Evolutionary conservation across 305 asterid species (phyloP).

Genomic region (Fraxinus albicans): DNA sequence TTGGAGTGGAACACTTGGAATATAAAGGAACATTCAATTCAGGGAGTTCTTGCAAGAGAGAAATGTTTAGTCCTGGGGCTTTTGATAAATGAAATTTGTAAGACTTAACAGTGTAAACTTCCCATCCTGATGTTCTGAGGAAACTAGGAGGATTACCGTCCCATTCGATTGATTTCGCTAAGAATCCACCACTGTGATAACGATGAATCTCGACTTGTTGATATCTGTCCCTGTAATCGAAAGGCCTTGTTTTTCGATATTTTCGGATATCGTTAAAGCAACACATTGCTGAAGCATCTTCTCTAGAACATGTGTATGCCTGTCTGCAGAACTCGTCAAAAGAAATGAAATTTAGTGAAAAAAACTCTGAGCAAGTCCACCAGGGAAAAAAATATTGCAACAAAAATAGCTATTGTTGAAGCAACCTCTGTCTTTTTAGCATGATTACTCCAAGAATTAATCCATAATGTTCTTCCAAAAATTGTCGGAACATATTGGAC

Average conservation of each 20-base stretch:
- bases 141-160: conserved; percentile 75
- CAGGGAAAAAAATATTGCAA: background rate
- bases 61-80: conserved; percentile 44
- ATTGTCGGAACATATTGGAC: background rate
- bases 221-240: conserved; percentile 64
- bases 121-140: conserved; percentile 70
- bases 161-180: conserved; percentile 63
- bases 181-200: conserved; percentile 55
- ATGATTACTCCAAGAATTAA: background rate
- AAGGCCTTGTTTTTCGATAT: conserved; percentile 45
- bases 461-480: background rate
- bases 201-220: conserved; percentile 70
- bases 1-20: conserved; percentile 51
- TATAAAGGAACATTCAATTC: conserved; percentile 41
- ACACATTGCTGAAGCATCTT: conserved; percentile 48
- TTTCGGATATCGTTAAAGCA: conserved; percentile 37
- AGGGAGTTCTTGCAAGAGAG: conserved; percentile 39
- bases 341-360: background rate
- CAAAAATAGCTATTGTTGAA: background rate
- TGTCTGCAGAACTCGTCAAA: conserved; percentile 37
- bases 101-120: conserved; percentile 40
- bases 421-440: background rate
- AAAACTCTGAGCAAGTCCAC: background rate
- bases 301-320: conserved; percentile 62
- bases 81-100: conserved; percentile 40